Percentiles rank a stretch among this genome's conserved stretches.
Evolutionary conservation across 352 stramenopile genomes (phyloP).

Genomic region (Phytopythium montanum): DNA sequence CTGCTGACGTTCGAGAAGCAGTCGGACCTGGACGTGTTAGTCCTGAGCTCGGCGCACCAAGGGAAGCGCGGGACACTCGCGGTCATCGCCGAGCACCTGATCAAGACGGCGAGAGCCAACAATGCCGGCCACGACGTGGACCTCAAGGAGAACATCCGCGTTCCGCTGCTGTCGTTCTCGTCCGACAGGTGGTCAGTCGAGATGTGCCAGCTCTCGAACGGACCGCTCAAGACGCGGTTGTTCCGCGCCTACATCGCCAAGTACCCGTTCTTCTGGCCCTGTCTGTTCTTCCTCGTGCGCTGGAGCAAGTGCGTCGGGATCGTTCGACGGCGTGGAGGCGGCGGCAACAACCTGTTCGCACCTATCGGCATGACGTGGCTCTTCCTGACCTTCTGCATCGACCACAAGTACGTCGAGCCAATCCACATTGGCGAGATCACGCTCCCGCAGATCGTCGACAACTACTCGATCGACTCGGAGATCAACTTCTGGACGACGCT

Average conservation of each 20-base stretch:
- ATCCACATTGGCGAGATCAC: conserved; percentile 35
- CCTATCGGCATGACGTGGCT: conserved; percentile 73
- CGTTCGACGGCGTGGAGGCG: conserved; percentile 49
- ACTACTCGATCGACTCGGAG: conserved; percentile 49
- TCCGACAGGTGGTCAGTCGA: conserved; percentile 65
- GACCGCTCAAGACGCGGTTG: conserved; percentile 66
- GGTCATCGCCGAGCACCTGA: conserved; percentile 27
- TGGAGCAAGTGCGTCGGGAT: conserved; percentile 71
- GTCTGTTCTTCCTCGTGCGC: conserved; percentile 65
- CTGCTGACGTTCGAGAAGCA: conserved; percentile 75
- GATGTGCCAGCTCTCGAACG: conserved; percentile 47
- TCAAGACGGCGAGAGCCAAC: conserved; percentile 13
- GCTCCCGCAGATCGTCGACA: conserved; percentile 25
- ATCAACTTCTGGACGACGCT: conserved; percentile 64
- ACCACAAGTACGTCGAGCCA: conserved; percentile 37
- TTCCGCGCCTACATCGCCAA: conserved; percentile 65
- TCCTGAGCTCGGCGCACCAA: conserved; percentile 15
- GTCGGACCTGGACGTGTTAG: conserved; percentile 71
- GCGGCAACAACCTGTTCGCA: conserved; percentile 51
- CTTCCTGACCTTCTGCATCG: conserved; percentile 61
- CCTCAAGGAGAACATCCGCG: conserved; percentile 42
- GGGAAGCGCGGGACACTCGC: conserved; percentile 20
- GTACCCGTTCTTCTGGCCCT: conserved; percentile 75
- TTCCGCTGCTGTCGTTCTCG: conserved; percentile 64
- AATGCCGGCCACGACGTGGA: conserved; percentile 19